phyloP scores from a whole-genome alignment of 345 rosid species.

The Salix brachista region DNA sequence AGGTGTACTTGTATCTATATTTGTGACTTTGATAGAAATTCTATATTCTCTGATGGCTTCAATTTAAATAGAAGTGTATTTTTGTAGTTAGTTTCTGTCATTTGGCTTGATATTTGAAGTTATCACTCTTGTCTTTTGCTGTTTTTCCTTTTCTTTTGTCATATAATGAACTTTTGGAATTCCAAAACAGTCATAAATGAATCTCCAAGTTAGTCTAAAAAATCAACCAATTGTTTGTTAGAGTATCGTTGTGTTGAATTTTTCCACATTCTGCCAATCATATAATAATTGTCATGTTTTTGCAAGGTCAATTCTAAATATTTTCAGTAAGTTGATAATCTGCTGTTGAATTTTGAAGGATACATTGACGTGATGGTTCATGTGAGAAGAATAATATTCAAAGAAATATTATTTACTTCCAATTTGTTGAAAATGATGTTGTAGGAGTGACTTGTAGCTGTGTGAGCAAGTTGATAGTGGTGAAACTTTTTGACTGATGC shows the following conservation, averaged over 20 bases:
- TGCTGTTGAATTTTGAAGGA: too few relatives aligned
- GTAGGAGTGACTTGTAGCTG: neutral
- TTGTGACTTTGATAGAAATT: neutral
- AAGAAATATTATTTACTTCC: neutral
- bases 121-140: neutral
- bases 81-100: neutral
- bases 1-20: constrained; percentile 4
- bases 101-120: neutral
- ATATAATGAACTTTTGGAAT: neutral
- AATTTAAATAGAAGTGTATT: neutral
- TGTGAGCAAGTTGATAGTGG: neutral
- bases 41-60: neutral
- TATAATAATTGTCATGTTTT: too few relatives aligned
- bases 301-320: neutral
- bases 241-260: neutral
- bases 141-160: neutral
- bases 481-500: neutral
- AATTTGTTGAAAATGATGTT: neutral
- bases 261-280: too few relatives aligned
- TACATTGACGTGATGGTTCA: too few relatives aligned
- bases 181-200: neutral
- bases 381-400: too few relatives aligned
- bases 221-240: neutral
- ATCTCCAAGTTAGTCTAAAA: neutral
- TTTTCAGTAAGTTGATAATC: neutral